phyloP scores from a whole-genome alignment of 176 grass and related monocot species.

The Juncus effusus region DNA sequence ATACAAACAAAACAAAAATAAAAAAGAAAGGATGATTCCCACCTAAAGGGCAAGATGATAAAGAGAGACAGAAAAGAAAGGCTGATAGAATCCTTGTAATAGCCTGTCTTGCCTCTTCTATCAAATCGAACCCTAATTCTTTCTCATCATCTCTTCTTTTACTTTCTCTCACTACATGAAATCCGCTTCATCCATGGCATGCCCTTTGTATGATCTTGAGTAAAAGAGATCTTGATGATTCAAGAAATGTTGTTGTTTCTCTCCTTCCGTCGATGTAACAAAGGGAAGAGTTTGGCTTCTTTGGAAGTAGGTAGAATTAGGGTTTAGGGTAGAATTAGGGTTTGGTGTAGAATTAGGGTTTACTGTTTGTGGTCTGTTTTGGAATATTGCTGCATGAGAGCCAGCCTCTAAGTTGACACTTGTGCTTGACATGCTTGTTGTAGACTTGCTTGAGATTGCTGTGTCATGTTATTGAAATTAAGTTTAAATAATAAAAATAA shows the following conservation, averaged over 20 bases:
- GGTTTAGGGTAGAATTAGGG: slow-evolving; percentile 16
- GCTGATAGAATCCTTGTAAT: slow-evolving; percentile 30
- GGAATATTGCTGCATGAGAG: background rate
- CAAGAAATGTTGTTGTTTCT: slow-evolving; percentile 12
- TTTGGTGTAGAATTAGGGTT: slow-evolving; percentile 14
- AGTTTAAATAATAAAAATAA: background rate
- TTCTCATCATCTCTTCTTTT: slow-evolving; percentile 10
- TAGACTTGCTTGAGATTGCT: slow-evolving; percentile 31
- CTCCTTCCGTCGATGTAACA: slow-evolving; percentile 10
- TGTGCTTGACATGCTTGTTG: slow-evolving; percentile 29
- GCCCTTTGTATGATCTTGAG: slow-evolving; percentile 22
- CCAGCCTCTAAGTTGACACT: slow-evolving; percentile 14
- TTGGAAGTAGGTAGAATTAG: slow-evolving; percentile 16
- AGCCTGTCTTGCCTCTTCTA: slow-evolving; percentile 26
- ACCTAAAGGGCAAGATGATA: slow-evolving; percentile 20
- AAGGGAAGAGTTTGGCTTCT: slow-evolving; percentile 19
- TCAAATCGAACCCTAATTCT: slow-evolving; percentile 9
- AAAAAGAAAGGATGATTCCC: slow-evolving; percentile 28
- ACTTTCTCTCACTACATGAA: slow-evolving; percentile 17
- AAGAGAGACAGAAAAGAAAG: slow-evolving; percentile 32
- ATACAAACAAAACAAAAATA: slow-evolving; percentile 17
- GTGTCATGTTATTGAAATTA: background rate
- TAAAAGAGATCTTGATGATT: slow-evolving; percentile 4
- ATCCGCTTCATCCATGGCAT: slow-evolving; percentile 21
- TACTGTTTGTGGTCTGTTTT: background rate